phyloP scores from a whole-genome alignment of 805 yeast genomes.

The Candida piceae region DNA sequence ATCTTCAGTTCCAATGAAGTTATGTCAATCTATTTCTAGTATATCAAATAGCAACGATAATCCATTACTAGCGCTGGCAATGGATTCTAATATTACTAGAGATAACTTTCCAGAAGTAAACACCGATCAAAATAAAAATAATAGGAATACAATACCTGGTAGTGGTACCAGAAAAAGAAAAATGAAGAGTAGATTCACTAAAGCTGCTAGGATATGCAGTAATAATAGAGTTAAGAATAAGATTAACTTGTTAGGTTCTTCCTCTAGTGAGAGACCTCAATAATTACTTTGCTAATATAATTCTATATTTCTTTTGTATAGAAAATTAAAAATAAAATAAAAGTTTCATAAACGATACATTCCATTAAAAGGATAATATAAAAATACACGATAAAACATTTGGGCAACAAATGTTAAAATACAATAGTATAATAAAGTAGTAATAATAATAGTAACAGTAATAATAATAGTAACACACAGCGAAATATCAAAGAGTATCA shows the following conservation, averaged over 20 bases:
- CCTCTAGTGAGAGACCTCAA: too few relatives aligned
- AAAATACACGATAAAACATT: background rate
- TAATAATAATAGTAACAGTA: too few relatives aligned
- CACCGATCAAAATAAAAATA: too few relatives aligned
- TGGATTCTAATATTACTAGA: too few relatives aligned
- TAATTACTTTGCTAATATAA: too few relatives aligned
- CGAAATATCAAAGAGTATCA: slow-evolving; percentile 13
- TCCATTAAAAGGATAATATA: too few relatives aligned
- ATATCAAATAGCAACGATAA: background rate
- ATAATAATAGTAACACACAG: background rate
- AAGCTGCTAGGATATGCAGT: background rate
- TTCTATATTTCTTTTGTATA: too few relatives aligned
- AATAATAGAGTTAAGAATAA: background rate
- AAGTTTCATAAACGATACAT: too few relatives aligned
- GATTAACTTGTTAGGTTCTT: background rate
- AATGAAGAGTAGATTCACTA: slow-evolving; percentile 4
- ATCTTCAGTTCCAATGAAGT: background rate
- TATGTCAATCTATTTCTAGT: too few relatives aligned
- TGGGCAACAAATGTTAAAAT: background rate
- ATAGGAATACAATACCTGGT: too few relatives aligned
- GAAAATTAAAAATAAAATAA: too few relatives aligned
- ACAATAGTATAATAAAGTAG: background rate
- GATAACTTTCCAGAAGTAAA: too few relatives aligned
- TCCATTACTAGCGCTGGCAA: background rate
- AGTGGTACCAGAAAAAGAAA: background rate